A percentile compares a stretch with the other conserved stretches of the same genome.
Conservation (phyloP, 148 eudicot genomes). For the Silene latifolia region DNA sequence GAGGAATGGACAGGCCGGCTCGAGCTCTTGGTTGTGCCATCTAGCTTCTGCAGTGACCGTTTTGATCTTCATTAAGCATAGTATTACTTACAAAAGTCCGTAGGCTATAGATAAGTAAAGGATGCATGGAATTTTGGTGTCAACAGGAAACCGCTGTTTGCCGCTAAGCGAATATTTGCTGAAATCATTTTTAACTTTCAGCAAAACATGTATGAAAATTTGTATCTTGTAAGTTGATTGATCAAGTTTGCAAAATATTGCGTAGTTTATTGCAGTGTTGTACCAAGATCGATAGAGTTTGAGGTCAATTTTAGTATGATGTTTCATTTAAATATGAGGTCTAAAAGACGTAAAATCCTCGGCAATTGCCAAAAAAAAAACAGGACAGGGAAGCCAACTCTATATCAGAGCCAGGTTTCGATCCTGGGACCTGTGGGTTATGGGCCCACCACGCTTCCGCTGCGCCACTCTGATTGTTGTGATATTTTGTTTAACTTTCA, state of each 20-base stretch:
- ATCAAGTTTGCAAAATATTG: no score
- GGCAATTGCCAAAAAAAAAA: no score
- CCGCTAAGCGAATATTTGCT: conserved; percentile 15
- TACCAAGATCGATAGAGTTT: no score
- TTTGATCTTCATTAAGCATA: conserved; percentile 35
- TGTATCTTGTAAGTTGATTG: not conserved
- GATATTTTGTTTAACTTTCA: no score
- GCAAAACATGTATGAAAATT: conserved; percentile 14
- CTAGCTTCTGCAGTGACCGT: conserved; percentile 65
- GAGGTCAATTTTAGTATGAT: no score
- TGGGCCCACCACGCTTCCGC: conserved; percentile 43
- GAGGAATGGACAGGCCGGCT: conserved; percentile 81
- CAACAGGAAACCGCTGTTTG: not conserved
- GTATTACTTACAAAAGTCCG: conserved; percentile 19
- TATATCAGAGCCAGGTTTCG: conserved; percentile 39
- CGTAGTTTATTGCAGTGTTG: no score
- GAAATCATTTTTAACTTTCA: conserved; percentile 32
- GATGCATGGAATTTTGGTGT: conserved; percentile 9
- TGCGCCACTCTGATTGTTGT: conserved; percentile 36
- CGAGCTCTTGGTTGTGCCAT: conserved; percentile 55
- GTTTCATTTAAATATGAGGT: no score
- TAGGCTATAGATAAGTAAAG: conserved; percentile 11
- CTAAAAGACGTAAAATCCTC: no score
- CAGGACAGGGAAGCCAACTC: conserved; percentile 9
- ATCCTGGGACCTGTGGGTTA: conserved; percentile 43